Evolutionary conservation across 371 early-diverging fungal genomes (phyloP), one percentile per base, ranked within the genome.

Genomic region (Syncephalastrum monosporum): DNA sequence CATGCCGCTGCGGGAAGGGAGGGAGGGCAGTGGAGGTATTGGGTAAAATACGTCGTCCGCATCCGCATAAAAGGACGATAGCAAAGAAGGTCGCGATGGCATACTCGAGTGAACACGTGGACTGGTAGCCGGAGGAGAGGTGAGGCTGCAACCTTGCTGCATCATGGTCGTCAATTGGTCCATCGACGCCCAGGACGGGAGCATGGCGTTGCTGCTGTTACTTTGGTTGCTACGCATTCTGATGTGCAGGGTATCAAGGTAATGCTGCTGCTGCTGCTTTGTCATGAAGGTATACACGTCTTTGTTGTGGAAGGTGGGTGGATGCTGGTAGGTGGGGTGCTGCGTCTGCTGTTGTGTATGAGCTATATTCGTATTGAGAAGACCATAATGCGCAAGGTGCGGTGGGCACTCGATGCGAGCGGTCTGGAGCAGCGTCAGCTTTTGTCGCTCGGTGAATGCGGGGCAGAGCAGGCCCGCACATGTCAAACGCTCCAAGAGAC

Each of bases 361-460:
- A 19, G 48, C 6, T 10, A 33, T 27, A 3, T 42, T 41, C 12
- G 47, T 25, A 2, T 43, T 21, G 27, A 60, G 56, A 23, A 61
- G 29, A 15, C 57, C 33, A 42, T 53, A 48, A 50, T 65, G 67
- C 7, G 56, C 24, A 5, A 71, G 51, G 47, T 67, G 67, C 6
- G 58, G 56, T 19, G 69, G 65, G 12, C 71, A 71, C 8, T 64
- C 65, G n/a, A 68, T 61, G 14, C 64, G 65, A 14, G 75, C 68
- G 6, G 69, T 72, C 50, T 82, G 78, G 6, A 90, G 67, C 13
- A 91, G 68, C 52, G 84, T 84, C 21, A 71, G 57, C 61, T 89
- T 91, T 59, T 91, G 91, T 44, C 83, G 73, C 52, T 89, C 90
- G 0, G 89, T 91, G 54, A 91, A 91, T 0, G 86, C 83, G 4